These are phyloP conservation scores for Globisporangium irregulare DNA, from an alignment of 352 stramenopile species.

Conservation along the genomic window DNA sequence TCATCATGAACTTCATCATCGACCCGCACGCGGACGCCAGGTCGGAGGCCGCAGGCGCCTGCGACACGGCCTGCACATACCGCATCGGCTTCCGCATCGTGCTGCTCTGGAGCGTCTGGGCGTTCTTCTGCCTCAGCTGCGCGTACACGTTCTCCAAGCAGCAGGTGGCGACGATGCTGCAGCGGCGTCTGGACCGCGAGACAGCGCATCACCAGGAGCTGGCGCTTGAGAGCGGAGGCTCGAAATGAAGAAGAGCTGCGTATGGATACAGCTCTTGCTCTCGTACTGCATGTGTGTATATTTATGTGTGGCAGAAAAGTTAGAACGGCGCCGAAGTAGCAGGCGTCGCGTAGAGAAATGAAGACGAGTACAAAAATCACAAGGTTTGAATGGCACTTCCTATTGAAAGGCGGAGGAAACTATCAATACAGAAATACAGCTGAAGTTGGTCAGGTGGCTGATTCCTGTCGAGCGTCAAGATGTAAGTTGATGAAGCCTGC, in stretches of 20 bases:
- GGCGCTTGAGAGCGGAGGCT: conserved; percentile 10
- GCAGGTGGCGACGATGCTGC: conserved; percentile 7
- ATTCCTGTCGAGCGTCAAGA: background rate
- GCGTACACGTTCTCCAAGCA: conserved; percentile 19
- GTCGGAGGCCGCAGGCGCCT: conserved; percentile 26
- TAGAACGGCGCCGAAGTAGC: conserved; percentile 2
- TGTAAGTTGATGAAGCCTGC: background rate
- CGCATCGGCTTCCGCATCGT: conserved; percentile 82
- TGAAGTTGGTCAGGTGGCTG: background rate
- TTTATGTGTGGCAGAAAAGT: conserved; percentile 7
- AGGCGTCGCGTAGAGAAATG: conserved; percentile 7
- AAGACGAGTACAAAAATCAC: background rate
- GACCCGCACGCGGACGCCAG: conserved; percentile 29
- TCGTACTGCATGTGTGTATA: conserved; percentile 9
- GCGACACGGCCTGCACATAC: conserved; percentile 76
- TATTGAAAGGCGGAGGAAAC: conserved; percentile 1
- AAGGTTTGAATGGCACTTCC: conserved; percentile 1
- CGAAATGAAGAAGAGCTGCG: background rate
- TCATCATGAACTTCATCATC: conserved; percentile 85
- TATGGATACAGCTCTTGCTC: background rate
- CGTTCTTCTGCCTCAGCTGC: conserved; percentile 66
- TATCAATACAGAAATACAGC: conserved; percentile 1
- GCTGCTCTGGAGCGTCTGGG: conserved; percentile 66
- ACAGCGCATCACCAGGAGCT: background rate
- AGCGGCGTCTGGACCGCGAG: conserved; percentile 3